Percentiles rank a stretch among this genome's conserved stretches.
phyloP scores from a whole-genome alignment of 2,329 filamentous ascomycete species.

The Xylariaceae sp. region DNA sequence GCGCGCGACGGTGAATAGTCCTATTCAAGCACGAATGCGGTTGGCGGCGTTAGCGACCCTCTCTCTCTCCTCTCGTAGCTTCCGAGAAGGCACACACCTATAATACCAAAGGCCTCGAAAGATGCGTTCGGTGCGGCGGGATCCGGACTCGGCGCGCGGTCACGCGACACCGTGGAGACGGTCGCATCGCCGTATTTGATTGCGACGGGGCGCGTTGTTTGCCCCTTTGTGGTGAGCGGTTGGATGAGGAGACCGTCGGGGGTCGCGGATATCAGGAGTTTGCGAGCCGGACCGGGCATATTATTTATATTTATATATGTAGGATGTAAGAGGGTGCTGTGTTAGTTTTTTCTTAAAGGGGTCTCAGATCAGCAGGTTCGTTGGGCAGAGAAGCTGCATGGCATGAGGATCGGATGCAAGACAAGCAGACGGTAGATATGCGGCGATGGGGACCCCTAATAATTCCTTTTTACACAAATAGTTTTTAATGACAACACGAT shows the following conservation, averaged over 20 bases:
- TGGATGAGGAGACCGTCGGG: constrained; percentile 80
- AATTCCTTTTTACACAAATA: background rate
- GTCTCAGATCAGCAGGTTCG: background rate
- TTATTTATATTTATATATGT: constrained; percentile 9
- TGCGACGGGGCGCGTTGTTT: constrained; percentile 48
- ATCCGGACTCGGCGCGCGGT: constrained; percentile 38
- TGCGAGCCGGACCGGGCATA: constrained; percentile 76
- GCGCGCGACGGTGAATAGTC: constrained; percentile 75
- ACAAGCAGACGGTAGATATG: background rate
- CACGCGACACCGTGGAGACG: constrained; percentile 41
- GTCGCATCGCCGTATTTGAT: constrained; percentile 63
- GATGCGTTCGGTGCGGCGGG: constrained; percentile 41
- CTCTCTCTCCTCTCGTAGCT: background rate
- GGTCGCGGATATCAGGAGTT: constrained; percentile 73
- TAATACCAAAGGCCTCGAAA: constrained; percentile 56
- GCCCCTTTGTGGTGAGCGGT: constrained; percentile 58
- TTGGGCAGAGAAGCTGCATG: constrained; percentile 6
- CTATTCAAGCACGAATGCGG: constrained; percentile 40
- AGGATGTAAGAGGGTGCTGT: background rate
- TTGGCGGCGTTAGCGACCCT: constrained; percentile 5
- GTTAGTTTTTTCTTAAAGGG: constrained; percentile 12
- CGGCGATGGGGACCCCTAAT: no score
- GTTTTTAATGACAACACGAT: background rate
- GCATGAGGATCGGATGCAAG: background rate
- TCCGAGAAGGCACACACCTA: constrained; percentile 40